Conservation (phyloP, 352 stramenopile species). For the Globisporangium apiculatum region DNA sequence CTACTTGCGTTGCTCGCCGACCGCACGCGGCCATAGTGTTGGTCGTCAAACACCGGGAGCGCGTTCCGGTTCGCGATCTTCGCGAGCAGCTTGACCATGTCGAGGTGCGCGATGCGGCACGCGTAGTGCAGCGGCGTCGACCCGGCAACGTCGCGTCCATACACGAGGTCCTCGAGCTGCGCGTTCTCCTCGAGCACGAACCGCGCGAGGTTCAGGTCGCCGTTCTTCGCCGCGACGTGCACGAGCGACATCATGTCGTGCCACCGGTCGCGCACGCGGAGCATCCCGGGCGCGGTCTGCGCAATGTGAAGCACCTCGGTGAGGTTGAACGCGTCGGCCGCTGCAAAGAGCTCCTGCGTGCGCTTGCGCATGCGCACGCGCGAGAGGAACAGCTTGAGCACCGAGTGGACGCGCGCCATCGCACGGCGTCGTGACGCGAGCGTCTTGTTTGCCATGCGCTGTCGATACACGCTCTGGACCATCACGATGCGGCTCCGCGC, state of each 20-base stretch:
- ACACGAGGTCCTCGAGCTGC: constrained; percentile 82
- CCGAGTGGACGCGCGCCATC: constrained; percentile 58
- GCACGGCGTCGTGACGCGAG: constrained; percentile 49
- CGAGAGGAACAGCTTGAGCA: constrained; percentile 71
- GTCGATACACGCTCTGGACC: constrained; percentile 73
- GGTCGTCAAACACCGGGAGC: constrained; percentile 44
- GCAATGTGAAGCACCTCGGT: constrained; percentile 76
- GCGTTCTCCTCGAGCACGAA: constrained; percentile 80
- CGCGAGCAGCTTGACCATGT: constrained; percentile 81
- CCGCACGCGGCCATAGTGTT: constrained; percentile 31
- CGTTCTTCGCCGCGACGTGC: constrained; percentile 85
- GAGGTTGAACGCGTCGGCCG: constrained; percentile 70
- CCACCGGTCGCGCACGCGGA: constrained; percentile 66
- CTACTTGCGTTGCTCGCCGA: constrained; percentile 67
- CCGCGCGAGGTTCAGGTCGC: constrained; percentile 72
- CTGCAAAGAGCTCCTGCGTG: constrained; percentile 69
- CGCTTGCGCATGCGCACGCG: constrained; percentile 80
- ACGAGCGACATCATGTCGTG: constrained; percentile 84
- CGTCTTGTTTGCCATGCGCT: constrained; percentile 43
- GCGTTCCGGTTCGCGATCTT: constrained; percentile 85
- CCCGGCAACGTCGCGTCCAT: constrained; percentile 63
- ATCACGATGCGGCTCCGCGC: constrained; percentile 41
- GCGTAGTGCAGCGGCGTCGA: constrained; percentile 86
- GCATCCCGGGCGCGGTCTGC: constrained; percentile 73
- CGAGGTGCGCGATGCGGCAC: constrained; percentile 58